Evolutionary conservation across 1,284 basidiomycete genomes (phyloP), one percentile per base, ranked within the genome.

Genomic region (Puccinia hordei): DNA sequence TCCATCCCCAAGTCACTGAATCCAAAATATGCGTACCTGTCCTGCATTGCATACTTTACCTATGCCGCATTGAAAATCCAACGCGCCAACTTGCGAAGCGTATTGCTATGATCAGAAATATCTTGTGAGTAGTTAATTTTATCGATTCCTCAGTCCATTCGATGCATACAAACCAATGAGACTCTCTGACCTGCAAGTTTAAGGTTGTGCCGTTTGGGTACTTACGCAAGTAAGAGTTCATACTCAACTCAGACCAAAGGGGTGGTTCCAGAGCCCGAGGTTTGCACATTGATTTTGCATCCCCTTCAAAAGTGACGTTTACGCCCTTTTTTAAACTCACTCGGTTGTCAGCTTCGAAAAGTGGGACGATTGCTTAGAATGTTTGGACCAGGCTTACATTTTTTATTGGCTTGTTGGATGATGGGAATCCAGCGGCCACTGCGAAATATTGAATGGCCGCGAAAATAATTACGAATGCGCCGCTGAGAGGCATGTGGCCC

Each of bases 41-140:
- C 68, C 68, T 72, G 77, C 66, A 72, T 59, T 80, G 77, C 77
- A 80, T 33, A 72, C 57, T 71, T 63, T 71, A 51, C 77, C 77
- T 59, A 80, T 72, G 6, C 77, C 77, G 63, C 77, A 80, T 44
- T 59, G 30, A 53, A 80, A 80, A 57, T 80, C 77, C 27, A 55
- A 10, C 24, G 68, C 68, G 22, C 77, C 77, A 44, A 80, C 77
- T 12, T 68, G 66, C 17, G 55, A 10, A 5, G 77, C 77, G 46
- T 80, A 80, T 73, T 80, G 24, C 77, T 80, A 24, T 35, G 53
- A 38, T 22, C 51, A 15, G 0, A 38, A 66, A 22, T 41, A 22
- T 63, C 27, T 69, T 44, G 30, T 49, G 22, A 69, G 66, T 30
- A 17, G 4, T 59, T 59, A 27, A 30, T 17, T 72, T 72, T 0